These are phyloP conservation scores for Solanum chilense DNA, from an alignment of 257 asterid species.

Conservation along the genomic window DNA sequence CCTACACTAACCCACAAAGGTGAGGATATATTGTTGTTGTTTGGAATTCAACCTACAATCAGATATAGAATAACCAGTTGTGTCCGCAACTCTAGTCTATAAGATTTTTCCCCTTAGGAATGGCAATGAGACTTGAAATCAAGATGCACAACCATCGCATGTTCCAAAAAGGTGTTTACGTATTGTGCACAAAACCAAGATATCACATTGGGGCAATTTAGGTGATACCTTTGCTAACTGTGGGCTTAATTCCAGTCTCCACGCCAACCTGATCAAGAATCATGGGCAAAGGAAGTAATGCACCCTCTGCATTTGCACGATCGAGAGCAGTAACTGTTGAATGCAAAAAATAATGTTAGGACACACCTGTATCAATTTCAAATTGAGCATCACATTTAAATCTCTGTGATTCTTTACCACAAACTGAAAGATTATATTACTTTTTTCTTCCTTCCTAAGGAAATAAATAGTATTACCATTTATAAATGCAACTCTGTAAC, in stretches of 20 bases:
- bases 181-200: not conserved
- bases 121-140: not conserved
- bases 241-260: conserved; percentile 22
- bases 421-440: not conserved
- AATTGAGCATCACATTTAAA: not conserved
- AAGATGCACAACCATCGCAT: not conserved
- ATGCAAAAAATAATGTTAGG: not conserved
- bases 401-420: not conserved
- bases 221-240: conserved; percentile 35
- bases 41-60: not conserved
- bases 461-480: not conserved
- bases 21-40: not conserved
- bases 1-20: not conserved
- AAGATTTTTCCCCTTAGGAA: not conserved
- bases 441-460: not conserved
- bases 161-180: not conserved
- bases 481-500: not conserved
- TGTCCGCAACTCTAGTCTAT: not conserved
- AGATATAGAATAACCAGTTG: not conserved
- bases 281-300: conserved; percentile 67
- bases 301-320: conserved; percentile 70
- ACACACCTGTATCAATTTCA: not conserved
- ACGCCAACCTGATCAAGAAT: conserved; percentile 26
- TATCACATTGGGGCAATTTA: not conserved
- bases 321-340: conserved; percentile 83